Evolutionary conservation across 345 rosid species (phyloP).

Genomic region (Mercurialis annua): DNA sequence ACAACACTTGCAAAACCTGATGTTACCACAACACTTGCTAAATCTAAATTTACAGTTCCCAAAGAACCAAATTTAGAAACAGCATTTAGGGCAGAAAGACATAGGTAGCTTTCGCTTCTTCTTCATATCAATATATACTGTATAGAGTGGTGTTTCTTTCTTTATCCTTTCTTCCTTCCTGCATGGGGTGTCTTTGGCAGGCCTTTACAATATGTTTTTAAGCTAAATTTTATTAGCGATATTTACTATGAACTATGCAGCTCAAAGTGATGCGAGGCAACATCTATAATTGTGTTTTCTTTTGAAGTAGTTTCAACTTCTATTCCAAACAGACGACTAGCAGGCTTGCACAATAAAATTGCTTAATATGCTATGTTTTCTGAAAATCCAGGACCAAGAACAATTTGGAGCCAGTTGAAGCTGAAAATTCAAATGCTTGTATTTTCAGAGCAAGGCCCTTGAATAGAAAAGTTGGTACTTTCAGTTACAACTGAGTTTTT

Average conservation of each 20-base stretch:
- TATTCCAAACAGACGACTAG: too few relatives aligned
- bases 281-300: too few relatives aligned
- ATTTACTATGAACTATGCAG: too few relatives aligned
- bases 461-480: conserved; percentile 47
- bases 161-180: not conserved
- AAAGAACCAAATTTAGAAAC: conserved; percentile 60
- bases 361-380: conserved; percentile 12
- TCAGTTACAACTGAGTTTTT: not conserved
- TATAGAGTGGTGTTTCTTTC: too few relatives aligned
- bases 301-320: too few relatives aligned
- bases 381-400: conserved; percentile 41
- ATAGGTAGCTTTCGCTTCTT: conserved; percentile 28
- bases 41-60: conserved; percentile 46
- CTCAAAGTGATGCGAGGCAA: too few relatives aligned
- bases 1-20: too few relatives aligned
- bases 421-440: conserved; percentile 25
- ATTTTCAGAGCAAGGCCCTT: conserved; percentile 41
- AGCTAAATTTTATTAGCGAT: too few relatives aligned
- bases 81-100: conserved; percentile 47
- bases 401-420: conserved; percentile 24
- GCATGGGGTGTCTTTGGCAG: too few relatives aligned
- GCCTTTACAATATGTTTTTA: too few relatives aligned
- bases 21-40: conserved; percentile 12
- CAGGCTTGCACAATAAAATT: not conserved
- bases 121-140: too few relatives aligned